These are phyloP conservation scores for Curvularia sp. DNA, from an alignment of 2,329 filamentous ascomycete genomes.

Conservation along the genomic window DNA sequence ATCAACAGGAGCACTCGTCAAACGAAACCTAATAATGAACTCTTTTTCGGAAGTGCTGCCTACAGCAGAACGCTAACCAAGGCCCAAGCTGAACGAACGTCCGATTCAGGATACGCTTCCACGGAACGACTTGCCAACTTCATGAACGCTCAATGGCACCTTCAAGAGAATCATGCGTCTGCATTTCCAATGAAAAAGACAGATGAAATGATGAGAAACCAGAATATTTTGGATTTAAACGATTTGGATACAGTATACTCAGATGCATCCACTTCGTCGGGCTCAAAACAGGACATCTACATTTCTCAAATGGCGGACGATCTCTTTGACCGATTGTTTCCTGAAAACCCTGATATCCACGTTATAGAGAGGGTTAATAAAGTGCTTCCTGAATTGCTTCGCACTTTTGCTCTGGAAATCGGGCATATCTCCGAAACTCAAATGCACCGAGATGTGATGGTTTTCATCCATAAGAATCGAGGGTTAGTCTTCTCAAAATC, in stretches of 20 bases:
- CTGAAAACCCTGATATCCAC: background rate
- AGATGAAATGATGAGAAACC: too few species aligned
- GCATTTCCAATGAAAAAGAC: too few species aligned
- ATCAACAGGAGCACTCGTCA: too few species aligned
- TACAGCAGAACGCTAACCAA: background rate
- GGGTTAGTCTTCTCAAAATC: background rate
- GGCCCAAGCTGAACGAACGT: too few species aligned
- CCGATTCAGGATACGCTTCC: too few species aligned
- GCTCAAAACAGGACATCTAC: too few species aligned
- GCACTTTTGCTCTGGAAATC: background rate
- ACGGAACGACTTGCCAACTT: too few species aligned
- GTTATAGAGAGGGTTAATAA: background rate
- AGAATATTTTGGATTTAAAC: background rate
- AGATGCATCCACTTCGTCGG: background rate
- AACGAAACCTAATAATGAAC: background rate
- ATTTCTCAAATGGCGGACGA: background rate
- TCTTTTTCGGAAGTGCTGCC: background rate
- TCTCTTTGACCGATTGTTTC: background rate
- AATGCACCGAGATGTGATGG: background rate
- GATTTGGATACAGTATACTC: background rate
- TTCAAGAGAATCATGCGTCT: too few species aligned
- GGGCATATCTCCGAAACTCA: background rate
- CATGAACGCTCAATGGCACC: too few species aligned
- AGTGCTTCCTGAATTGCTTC: background rate
- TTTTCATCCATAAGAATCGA: background rate